Evolutionary conservation across 192 early-diverging fungal species (phyloP).

Genomic region (Podila epicladia): DNA sequence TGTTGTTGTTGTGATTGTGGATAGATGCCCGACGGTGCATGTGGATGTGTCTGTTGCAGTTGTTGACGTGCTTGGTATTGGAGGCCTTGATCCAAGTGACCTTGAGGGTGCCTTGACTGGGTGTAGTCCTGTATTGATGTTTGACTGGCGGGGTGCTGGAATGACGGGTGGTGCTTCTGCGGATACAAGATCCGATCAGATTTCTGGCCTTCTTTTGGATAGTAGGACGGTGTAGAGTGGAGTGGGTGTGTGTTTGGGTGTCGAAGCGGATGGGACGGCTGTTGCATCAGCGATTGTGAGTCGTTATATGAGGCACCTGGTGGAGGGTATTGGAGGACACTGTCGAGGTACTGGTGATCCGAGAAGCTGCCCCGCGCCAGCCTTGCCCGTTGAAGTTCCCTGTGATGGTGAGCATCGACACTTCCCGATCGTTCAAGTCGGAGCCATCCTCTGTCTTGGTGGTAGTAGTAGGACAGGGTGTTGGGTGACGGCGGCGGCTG

Average conservation of each 20-base stretch:
- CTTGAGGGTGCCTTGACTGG: constrained; percentile 6
- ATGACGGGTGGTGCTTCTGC: constrained; percentile 19
- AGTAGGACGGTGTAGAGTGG: constrained; percentile 7
- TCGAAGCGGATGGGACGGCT: constrained; percentile 11
- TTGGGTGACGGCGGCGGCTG: constrained; percentile 65
- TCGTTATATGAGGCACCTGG: constrained; percentile 23
- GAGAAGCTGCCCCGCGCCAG: constrained; percentile 42
- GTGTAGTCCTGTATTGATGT: constrained; percentile 22
- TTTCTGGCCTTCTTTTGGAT: constrained; percentile 5
- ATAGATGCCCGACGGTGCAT: not conserved
- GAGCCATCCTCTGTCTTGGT: constrained; percentile 55
- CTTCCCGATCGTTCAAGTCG: constrained; percentile 46
- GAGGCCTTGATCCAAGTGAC: constrained; percentile 5
- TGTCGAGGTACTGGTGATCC: constrained; percentile 46
- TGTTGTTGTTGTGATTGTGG: not conserved
- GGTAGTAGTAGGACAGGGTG: constrained; percentile 59
- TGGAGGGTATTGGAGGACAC: constrained; percentile 17
- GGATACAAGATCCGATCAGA: constrained; percentile 30
- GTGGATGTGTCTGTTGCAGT: not conserved
- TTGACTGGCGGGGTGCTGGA: constrained; percentile 20
- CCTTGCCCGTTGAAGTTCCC: constrained; percentile 43
- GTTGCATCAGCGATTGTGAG: constrained; percentile 34
- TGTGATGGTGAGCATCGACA: constrained; percentile 47
- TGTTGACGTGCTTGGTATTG: constrained; percentile 4
- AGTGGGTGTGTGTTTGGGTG: too few relatives aligned